These are phyloP conservation scores for Nephelium lappaceum DNA, from an alignment of 345 rosid species.

Conservation along the genomic window DNA sequence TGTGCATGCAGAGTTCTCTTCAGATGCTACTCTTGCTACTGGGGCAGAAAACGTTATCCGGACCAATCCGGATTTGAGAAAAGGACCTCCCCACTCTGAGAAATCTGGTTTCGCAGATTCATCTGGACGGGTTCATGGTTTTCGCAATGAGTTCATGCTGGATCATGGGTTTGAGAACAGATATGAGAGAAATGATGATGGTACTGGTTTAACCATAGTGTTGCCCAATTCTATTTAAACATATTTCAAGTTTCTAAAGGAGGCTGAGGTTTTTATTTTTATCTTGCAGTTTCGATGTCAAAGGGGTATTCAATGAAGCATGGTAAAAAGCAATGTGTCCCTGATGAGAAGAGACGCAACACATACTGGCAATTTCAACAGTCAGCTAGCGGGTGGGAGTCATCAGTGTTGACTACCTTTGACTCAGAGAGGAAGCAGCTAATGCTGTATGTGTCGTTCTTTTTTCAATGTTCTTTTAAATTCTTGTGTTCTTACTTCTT, in stretches of 20 bases:
- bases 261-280: slow-evolving; percentile 18
- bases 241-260: slow-evolving; percentile 2
- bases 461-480: slow-evolving; percentile 17
- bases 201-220: slow-evolving; percentile 36
- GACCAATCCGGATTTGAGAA: slow-evolving; percentile 43
- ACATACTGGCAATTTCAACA: slow-evolving; percentile 50
- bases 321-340: slow-evolving; percentile 46
- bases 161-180: slow-evolving; percentile 46
- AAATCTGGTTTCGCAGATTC: slow-evolving; percentile 41
- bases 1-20: slow-evolving; percentile 43
- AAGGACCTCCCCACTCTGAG: slow-evolving; percentile 38
- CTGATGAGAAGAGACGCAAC: slow-evolving; percentile 58
- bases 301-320: slow-evolving; percentile 47
- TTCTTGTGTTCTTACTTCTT: slow-evolving; percentile 6
- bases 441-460: slow-evolving; percentile 43
- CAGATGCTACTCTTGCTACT: slow-evolving; percentile 58
- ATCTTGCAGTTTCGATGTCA: slow-evolving; percentile 43
- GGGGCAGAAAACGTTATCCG: slow-evolving; percentile 44
- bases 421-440: slow-evolving; percentile 59
- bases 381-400: slow-evolving; percentile 30
- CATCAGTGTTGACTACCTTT: slow-evolving; percentile 48
- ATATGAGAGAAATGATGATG: slow-evolving; percentile 56
- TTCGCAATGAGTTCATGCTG: slow-evolving; percentile 42
- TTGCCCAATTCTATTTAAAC: neutral
- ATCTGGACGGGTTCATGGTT: slow-evolving; percentile 39